Evolutionary conservation across 495 filamentous ascomycete species (phyloP).

Genomic region (Baudoinia panamericana): DNA sequence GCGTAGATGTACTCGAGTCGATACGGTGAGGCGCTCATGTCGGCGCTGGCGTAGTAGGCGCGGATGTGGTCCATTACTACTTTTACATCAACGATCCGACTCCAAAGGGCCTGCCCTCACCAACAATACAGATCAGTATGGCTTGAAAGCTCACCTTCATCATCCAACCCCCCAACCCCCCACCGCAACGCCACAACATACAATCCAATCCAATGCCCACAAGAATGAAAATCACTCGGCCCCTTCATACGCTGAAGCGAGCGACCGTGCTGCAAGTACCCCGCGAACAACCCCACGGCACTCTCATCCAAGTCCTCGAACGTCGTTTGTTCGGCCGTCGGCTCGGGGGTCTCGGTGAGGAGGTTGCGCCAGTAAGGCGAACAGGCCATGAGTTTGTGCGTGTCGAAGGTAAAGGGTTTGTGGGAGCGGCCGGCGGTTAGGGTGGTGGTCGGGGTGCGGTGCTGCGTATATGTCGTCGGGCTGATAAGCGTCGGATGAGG

Average conservation of each 20-base stretch:
- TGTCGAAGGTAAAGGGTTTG: constrained; percentile 17
- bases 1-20: constrained; percentile 26
- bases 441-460: constrained; percentile 3
- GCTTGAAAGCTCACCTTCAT: constrained; percentile 14
- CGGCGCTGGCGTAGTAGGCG: constrained; percentile 19
- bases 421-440: constrained; percentile 12
- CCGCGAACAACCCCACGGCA: constrained; percentile 14
- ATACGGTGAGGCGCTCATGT: constrained; percentile 24
- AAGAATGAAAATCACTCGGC: constrained; percentile 22
- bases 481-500: not conserved
- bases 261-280: constrained; percentile 20
- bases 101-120: not conserved
- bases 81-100: not conserved
- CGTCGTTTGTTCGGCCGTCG: constrained; percentile 13
- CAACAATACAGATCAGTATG: no score
- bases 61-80: constrained; percentile 23
- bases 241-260: constrained; percentile 15
- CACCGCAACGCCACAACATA: constrained; percentile 20
- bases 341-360: constrained; percentile 8
- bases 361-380: constrained; percentile 22
- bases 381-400: constrained; percentile 6
- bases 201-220: constrained; percentile 23
- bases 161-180: constrained; percentile 16
- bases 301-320: constrained; percentile 23
- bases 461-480: not conserved